Evolutionary conservation across 495 filamentous ascomycete genomes (phyloP), one percentile per base, ranked within the genome.

Genomic region (Xylaria intraflava): DNA sequence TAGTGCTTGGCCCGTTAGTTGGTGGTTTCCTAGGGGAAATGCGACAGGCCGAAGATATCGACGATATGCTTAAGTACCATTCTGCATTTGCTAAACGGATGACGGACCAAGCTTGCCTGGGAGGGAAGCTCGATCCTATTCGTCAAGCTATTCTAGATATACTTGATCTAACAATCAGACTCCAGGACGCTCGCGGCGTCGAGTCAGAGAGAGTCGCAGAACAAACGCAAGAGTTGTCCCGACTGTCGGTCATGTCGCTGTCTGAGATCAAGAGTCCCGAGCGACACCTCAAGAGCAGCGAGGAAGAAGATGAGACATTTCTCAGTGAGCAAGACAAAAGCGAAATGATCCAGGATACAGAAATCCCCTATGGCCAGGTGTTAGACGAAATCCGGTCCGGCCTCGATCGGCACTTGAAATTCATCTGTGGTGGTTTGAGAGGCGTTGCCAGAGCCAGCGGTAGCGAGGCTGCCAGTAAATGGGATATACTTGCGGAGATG

Each of bases 1-100:
- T 86, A 12, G 87, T 92, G 4, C 72, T 95, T 5, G 77, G 73
- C 3, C 81, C 80, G 0, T 73, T 79, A 36, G 79, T 73, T 0
- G 58, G 64, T 17, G 65, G 70, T 12, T 72, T 96, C 64, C 67
- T 69, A 11, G 66, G 61, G 12, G 65, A 72, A 2, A 72, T 96
- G 33, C 62, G 65, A 16, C 69, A 67, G 20, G 80, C 89, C 0
- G 76, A 79, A 26, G 90, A 95, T 59, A 81, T 96, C 3, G 89
- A 95, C 60, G 78, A 78, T 6, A 95, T 96, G 87, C 79, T 89
- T 14, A 65, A 69, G 16, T 79, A 83, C 0, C 90, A 96, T 64
- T 65, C 76, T 8, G 58, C 61, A 1, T 94, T 85, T 59, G 72
- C 87, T 39, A 71, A 72, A 29, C 73, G 75, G 8, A 62, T 90